Conservation (phyloP, 1,284 basidiomycete species). For the Cryptococcus floricola region DNA sequence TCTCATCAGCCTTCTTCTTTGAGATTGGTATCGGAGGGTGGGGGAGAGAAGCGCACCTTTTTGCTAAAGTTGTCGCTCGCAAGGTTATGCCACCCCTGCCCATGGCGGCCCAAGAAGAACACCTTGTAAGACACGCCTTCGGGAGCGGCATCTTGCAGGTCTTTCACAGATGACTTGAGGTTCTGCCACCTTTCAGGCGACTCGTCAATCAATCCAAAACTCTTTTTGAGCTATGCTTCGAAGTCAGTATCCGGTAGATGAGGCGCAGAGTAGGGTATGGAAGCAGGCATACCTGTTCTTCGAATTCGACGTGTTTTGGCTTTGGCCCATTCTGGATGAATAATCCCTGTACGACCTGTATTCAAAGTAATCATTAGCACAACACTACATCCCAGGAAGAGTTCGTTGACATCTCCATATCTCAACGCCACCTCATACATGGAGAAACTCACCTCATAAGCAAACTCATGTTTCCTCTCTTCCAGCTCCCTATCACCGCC, state of each 20-base stretch:
- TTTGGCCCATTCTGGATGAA: slow-evolving; percentile 41
- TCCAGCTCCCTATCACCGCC: slow-evolving; percentile 33
- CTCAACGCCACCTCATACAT: too few species aligned
- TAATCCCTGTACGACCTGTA: slow-evolving; percentile 35
- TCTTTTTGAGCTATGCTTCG: slow-evolving; percentile 24
- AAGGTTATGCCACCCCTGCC: slow-evolving; percentile 52
- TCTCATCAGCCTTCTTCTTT: too few species aligned
- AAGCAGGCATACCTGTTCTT: slow-evolving; percentile 34
- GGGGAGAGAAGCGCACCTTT: slow-evolving; percentile 28
- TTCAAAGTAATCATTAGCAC: too few species aligned
- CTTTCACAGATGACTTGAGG: slow-evolving; percentile 28
- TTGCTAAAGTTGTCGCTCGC: slow-evolving; percentile 68
- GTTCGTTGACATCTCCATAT: too few species aligned
- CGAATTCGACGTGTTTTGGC: slow-evolving; percentile 31
- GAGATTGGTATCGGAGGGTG: too few species aligned
- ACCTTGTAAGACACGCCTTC: slow-evolving; percentile 46
- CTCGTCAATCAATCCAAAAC: slow-evolving; percentile 43
- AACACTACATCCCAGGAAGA: too few species aligned
- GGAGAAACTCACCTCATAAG: slow-evolving; percentile 31
- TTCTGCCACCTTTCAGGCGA: slow-evolving; percentile 41
- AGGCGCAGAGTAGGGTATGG: background rate
- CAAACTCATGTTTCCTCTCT: slow-evolving; percentile 26
- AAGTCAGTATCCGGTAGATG: background rate
- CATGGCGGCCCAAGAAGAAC: slow-evolving; percentile 47
- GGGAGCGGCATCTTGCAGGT: slow-evolving; percentile 36